Evolutionary conservation across 352 stramenopile species (phyloP).

Genomic region (Phytopythium helicoides): DNA sequence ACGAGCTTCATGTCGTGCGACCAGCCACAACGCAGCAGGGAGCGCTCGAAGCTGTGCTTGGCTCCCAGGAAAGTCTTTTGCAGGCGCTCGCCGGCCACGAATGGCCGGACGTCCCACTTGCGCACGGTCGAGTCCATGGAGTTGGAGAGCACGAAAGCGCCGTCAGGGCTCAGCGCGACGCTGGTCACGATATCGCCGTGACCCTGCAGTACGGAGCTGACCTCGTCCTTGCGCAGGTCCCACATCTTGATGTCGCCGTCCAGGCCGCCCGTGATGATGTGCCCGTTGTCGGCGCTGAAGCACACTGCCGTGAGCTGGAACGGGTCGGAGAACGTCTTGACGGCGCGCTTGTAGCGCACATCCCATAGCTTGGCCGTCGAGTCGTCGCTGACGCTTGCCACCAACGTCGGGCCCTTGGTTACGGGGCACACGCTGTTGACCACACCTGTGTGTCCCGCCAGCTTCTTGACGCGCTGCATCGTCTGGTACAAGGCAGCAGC

Average conservation of each 20-base stretch:
- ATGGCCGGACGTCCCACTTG: conserved; percentile 94
- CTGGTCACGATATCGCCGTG: conserved; percentile 94
- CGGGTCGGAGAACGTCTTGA: conserved; percentile 84
- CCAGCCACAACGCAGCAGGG: conserved; percentile 92
- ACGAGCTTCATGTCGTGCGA: conserved; percentile 87
- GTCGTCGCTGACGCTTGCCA: conserved; percentile 92
- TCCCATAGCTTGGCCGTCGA: conserved; percentile 90
- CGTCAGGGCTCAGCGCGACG: conserved; percentile 92
- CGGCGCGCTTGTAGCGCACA: conserved; percentile 64
- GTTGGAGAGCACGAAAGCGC: conserved; percentile 92
- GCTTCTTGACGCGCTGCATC: conserved; percentile 80
- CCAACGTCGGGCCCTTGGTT: conserved; percentile 68
- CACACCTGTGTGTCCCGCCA: conserved; percentile 74
- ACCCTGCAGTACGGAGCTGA: conserved; percentile 84
- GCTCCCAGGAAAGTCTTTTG: conserved; percentile 71
- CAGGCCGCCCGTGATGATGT: conserved; percentile 90
- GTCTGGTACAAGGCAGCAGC: conserved; percentile 42
- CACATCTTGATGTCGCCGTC: conserved; percentile 94
- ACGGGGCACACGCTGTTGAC: conserved; percentile 93
- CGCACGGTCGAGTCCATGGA: conserved; percentile 92
- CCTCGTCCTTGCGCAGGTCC: conserved; percentile 88
- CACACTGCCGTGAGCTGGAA: conserved; percentile 91
- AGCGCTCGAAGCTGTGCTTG: conserved; percentile 93
- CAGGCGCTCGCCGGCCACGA: conserved; percentile 56
- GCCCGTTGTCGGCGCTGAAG: conserved; percentile 82